These are phyloP conservation scores for Puccinia triticina DNA, from an alignment of 1,284 basidiomycete species.

Conservation along the genomic window DNA sequence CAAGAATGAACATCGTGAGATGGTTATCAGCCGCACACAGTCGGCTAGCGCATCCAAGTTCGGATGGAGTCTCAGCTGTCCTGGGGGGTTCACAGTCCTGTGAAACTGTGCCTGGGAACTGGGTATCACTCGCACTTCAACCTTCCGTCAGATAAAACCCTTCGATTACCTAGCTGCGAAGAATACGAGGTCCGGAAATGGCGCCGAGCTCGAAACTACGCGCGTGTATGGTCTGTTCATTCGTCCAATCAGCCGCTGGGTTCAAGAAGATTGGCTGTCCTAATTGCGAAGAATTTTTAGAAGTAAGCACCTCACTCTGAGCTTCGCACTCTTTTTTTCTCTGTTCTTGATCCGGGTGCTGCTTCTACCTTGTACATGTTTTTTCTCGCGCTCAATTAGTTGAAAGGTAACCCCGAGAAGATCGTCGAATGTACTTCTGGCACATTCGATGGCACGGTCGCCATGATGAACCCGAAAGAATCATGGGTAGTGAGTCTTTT, in stretches of 20 bases:
- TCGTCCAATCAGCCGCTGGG: conserved; percentile 24
- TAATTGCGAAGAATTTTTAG: conserved; percentile 45
- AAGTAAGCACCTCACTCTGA: conserved; percentile 1
- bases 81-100: too few relatives aligned
- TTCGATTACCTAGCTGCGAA: too few relatives aligned
- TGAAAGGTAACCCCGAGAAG: conserved; percentile 40
- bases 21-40: too few relatives aligned
- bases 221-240: conserved; percentile 49
- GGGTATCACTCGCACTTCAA: too few relatives aligned
- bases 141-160: background rate
- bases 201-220: conserved; percentile 32
- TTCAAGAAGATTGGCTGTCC: conserved; percentile 47
- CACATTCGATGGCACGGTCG: conserved; percentile 46
- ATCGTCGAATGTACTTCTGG: conserved; percentile 45
- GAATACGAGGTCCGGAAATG: background rate
- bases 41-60: too few relatives aligned
- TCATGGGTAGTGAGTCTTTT: conserved; percentile 40
- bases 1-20: conserved; percentile 66
- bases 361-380: background rate
- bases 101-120: too few relatives aligned
- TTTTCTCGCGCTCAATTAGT: background rate
- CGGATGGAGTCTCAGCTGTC: too few relatives aligned
- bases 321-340: background rate
- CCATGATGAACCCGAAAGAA: conserved; percentile 32
- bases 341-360: background rate